Base-by-base conservation (phyloP, 2,329 filamentous ascomycete genomes). In the Penicillium sumatraense region DNA sequence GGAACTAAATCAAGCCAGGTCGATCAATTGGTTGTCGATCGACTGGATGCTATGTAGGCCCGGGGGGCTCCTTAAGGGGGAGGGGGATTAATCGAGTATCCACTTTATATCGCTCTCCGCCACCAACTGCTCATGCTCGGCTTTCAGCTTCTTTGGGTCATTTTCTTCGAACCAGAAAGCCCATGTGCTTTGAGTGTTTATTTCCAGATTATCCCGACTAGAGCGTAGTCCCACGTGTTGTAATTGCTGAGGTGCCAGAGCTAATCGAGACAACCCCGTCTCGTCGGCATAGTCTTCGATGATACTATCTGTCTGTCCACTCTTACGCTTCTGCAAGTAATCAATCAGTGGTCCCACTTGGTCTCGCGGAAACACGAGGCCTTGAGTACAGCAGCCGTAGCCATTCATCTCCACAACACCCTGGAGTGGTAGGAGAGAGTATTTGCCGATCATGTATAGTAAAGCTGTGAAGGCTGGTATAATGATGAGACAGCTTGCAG, bases 371-470 rank as follows among this genome's bases (percentile, higher is more conserved):
- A 71, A 73, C 10, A 74, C 57, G 13, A 72, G 51, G 1, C 62
- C 71, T 58, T 74, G 72, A 2, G 71, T 67, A 44, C 70, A 74
- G 53, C 69, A 74, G 16, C 72, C 72, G 16, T 53, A 57, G 6
- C 54, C 49, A 45, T 70, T 64, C 57, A 68, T 68, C 42, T 65
- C 57, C 4, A 65, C 61, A 9, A 66, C 62, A 4, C 66, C 66
- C 7, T 51, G 56, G 1, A 68, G 48, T 2, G 66, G 65, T 31
- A 51, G 49, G 2, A 68, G n/a, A 10, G 54, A 64, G 45, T 64
- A 67, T 54, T 67, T 68, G 5, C 66, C 64, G n/a, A 61, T 52
- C 66, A 67, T 67, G 51, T 62, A 66, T 5, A 61, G 16, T 6
- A 68, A 57, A 0, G 50, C 63, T 9, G 53, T 64, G 29, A 68